Percentiles rank a stretch among this genome's conserved stretches.
phyloP scores from a whole-genome alignment of 164 flowering plant species.

The Paratinospora sagittata region DNA sequence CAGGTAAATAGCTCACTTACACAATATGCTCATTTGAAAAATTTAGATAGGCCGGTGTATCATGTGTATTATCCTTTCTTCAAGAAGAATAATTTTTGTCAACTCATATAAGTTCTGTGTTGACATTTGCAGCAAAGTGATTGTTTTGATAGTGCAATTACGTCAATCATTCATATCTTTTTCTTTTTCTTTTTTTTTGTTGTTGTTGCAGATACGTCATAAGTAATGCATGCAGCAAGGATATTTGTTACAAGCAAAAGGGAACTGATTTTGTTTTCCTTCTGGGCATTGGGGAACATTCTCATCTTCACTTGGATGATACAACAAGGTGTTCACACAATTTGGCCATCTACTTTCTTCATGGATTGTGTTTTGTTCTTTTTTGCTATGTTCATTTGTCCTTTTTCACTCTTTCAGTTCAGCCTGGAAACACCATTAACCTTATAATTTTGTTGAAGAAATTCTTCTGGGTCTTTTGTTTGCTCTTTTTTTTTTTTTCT shows the following conservation, averaged over 20 bases:
- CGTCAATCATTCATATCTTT: neutral
- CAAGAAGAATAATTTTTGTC: neutral
- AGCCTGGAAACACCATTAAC: neutral
- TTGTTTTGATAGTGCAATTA: neutral
- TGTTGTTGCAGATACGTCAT: conserved; percentile 71
- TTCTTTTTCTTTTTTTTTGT: neutral
- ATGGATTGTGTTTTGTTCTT: neutral
- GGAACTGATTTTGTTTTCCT: conserved; percentile 55
- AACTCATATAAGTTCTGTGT: neutral
- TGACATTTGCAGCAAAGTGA: neutral
- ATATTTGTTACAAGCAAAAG: conserved; percentile 75
- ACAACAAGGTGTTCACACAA: conserved; percentile 45
- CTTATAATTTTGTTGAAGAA: neutral
- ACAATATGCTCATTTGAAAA: neutral
- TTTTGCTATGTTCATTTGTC: neutral
- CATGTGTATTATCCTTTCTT: neutral
- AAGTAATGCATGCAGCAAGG: conserved; percentile 81
- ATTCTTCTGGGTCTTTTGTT: neutral
- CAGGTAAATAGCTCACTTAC: conserved; percentile 36
- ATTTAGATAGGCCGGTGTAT: neutral
- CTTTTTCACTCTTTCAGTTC: neutral
- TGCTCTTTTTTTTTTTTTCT: neutral
- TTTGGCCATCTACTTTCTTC: neutral
- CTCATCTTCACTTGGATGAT: conserved; percentile 83
- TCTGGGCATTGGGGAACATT: conserved; percentile 60